These are phyloP conservation scores for Cadophora gregata DNA, from an alignment of 2,329 filamentous ascomycete genomes.

Conservation along the genomic window DNA sequence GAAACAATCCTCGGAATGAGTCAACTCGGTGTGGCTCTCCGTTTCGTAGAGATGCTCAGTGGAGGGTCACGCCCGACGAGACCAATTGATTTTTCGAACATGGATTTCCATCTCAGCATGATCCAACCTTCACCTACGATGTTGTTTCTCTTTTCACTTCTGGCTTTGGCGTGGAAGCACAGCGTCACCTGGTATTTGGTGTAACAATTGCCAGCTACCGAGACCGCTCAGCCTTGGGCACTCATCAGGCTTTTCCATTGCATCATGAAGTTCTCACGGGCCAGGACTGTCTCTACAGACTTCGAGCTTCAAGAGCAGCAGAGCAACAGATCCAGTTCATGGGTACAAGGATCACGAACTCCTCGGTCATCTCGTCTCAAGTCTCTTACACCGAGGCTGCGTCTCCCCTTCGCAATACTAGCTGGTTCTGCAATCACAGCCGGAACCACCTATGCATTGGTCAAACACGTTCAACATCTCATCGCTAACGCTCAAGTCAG, in stretches of 20 bases:
- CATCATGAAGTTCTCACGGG: not conserved
- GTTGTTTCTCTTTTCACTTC: no score
- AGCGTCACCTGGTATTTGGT: no score
- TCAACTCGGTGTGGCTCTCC: not conserved
- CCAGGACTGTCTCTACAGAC: not conserved
- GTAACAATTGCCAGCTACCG: no score
- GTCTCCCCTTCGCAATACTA: not conserved
- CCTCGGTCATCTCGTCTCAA: not conserved
- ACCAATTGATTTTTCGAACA: not conserved
- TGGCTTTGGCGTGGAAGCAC: no score
- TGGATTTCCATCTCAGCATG: not conserved
- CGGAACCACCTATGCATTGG: constrained; percentile 5
- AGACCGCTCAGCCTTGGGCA: no score
- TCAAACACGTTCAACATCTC: constrained; percentile 7
- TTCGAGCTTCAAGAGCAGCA: not conserved
- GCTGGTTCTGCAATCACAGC: not conserved
- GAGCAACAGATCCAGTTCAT: not conserved
- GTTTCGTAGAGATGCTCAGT: not conserved
- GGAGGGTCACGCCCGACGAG: not conserved
- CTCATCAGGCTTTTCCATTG: not conserved
- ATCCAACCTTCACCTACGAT: no score
- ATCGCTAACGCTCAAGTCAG: constrained; percentile 6
- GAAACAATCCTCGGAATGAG: not conserved
- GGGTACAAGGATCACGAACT: not conserved
- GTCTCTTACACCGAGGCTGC: not conserved